These are phyloP conservation scores for Phialophora expanda DNA, from an alignment of 2,329 filamentous ascomycete genomes.

Conservation along the genomic window DNA sequence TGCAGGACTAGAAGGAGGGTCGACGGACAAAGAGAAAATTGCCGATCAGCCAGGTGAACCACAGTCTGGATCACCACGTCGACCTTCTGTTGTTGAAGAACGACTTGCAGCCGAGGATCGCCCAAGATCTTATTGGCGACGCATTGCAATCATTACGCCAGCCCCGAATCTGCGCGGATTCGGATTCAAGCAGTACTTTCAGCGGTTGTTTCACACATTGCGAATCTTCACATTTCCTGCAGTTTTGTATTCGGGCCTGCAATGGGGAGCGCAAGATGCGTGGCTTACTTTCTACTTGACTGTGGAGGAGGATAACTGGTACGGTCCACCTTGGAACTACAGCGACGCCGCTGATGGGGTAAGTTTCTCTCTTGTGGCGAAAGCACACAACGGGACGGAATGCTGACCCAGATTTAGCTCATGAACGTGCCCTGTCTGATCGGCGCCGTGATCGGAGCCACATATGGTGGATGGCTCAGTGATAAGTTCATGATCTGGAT, in stretches of 20 bases:
- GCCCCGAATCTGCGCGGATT: slow-evolving; percentile 60
- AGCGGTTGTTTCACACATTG: slow-evolving; percentile 60
- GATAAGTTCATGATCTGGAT: slow-evolving; percentile 63
- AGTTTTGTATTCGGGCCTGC: slow-evolving; percentile 62
- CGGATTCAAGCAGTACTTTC: slow-evolving; percentile 60
- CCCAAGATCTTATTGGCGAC: slow-evolving; percentile 60
- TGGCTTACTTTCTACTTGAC: slow-evolving; percentile 66
- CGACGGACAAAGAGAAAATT: slow-evolving; percentile 24
- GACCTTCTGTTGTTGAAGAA: slow-evolving; percentile 27
- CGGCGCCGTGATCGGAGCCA: slow-evolving; percentile 38
- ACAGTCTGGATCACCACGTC: slow-evolving; percentile 2
- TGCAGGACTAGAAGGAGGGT: slow-evolving; percentile 1
- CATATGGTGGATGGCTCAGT: slow-evolving; percentile 59
- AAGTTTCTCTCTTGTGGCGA: background rate
- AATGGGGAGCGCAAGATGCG: slow-evolving; percentile 66
- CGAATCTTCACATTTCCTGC: slow-evolving; percentile 64
- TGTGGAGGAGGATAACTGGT: slow-evolving; percentile 63
- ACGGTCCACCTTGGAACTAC: slow-evolving; percentile 61
- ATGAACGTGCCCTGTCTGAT: slow-evolving; percentile 58
- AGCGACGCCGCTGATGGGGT: slow-evolving; percentile 57
- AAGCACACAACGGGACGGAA: background rate
- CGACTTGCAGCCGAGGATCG: slow-evolving; percentile 34
- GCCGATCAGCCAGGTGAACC: slow-evolving; percentile 9
- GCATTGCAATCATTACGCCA: slow-evolving; percentile 62
- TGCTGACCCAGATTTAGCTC: slow-evolving; percentile 1